These are phyloP conservation scores for Lenzites betulinus DNA, from an alignment of 768 basidiomycete genomes.

Conservation along the genomic window DNA sequence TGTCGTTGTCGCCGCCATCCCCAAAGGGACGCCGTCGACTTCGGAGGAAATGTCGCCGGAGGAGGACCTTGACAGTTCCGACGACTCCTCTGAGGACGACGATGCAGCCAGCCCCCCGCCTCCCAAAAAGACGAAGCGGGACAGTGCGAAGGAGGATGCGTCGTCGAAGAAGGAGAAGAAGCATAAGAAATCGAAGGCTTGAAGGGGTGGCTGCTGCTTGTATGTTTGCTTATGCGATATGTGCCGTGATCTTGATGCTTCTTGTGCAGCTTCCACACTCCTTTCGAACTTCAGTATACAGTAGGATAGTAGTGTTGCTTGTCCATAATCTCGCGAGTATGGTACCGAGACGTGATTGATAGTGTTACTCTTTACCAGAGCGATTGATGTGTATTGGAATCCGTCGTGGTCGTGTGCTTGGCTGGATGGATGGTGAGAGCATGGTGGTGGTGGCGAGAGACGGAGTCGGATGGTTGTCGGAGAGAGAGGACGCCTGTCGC, in stretches of 20 bases:
- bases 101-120: slow-evolving; percentile 30
- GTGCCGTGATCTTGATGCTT: neutral
- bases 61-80: slow-evolving; percentile 37
- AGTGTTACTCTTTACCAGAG: neutral
- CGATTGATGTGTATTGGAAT: neutral
- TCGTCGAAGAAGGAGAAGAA: slow-evolving; percentile 44
- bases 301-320: slow-evolving; percentile 12
- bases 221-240: neutral
- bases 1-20: slow-evolving; percentile 2
- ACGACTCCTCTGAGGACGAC: slow-evolving; percentile 36
- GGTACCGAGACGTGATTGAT: neutral
- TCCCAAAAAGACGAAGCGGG: slow-evolving; percentile 31
- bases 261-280: neutral
- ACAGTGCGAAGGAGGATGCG: slow-evolving; percentile 26
- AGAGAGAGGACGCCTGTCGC: slow-evolving; percentile 8
- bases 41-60: slow-evolving; percentile 28
- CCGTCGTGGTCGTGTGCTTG: neutral
- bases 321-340: slow-evolving; percentile 6
- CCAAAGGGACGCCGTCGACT: slow-evolving; percentile 6
- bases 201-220: neutral
- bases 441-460: neutral
- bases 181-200: slow-evolving; percentile 41
- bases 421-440: neutral
- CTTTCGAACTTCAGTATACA: neutral
- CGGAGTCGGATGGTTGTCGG: slow-evolving; percentile 9